Evolutionary conservation across 2,329 filamentous ascomycete species (phyloP).

Genomic region (Paracoccidioides lutzii): DNA sequence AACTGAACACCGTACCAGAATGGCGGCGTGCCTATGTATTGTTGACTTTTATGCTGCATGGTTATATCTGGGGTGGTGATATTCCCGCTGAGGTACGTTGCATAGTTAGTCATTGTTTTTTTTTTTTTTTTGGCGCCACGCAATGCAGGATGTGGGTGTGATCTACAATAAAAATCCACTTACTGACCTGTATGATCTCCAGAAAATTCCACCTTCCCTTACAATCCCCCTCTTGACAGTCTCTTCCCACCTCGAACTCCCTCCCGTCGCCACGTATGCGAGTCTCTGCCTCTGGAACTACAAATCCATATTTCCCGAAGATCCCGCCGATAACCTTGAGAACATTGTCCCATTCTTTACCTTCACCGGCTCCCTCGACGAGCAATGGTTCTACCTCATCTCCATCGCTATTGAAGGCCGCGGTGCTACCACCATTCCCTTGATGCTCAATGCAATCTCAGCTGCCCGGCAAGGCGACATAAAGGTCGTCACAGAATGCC

Average conservation of each 20-base stretch:
- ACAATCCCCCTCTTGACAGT: conserved; percentile 70
- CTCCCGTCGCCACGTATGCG: conserved; percentile 87
- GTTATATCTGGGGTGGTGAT: conserved; percentile 80
- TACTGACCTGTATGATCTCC: neutral
- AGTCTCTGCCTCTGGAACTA: conserved; percentile 93
- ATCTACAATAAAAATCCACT: neutral
- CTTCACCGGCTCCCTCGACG: conserved; percentile 86
- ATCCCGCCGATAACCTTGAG: conserved; percentile 68
- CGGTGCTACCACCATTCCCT: conserved; percentile 69
- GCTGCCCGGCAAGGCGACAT: conserved; percentile 62
- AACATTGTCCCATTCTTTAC: conserved; percentile 82
- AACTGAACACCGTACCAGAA: conserved; percentile 71
- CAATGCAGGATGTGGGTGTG: neutral
- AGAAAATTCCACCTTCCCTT: conserved; percentile 63
- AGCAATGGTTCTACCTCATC: conserved; percentile 97
- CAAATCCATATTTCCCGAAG: conserved; percentile 75
- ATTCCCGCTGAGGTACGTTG: conserved; percentile 53
- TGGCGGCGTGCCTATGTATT: conserved; percentile 81
- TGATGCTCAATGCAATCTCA: conserved; percentile 78
- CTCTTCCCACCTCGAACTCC: conserved; percentile 67
- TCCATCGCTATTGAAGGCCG: conserved; percentile 92
- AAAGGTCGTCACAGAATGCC: conserved; percentile 57
- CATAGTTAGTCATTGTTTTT: conserved; percentile 3
- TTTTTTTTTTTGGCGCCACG: neutral
- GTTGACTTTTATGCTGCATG: conserved; percentile 67